These are phyloP conservation scores for Apiotrichum domesticum DNA, from an alignment of 1,284 basidiomycete genomes.

Conservation along the genomic window DNA sequence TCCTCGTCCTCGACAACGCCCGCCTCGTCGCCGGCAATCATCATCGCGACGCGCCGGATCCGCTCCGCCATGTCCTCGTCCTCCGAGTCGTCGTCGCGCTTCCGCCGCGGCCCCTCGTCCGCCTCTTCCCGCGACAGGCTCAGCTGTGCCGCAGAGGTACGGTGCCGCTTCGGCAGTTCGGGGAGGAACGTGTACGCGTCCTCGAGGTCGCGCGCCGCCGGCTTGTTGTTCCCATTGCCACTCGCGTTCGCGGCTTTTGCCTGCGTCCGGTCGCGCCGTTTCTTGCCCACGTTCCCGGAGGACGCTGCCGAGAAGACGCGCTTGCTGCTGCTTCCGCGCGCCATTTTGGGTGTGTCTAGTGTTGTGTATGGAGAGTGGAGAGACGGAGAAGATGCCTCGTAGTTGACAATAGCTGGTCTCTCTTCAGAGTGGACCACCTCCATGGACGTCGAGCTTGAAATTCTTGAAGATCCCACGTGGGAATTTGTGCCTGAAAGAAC, in stretches of 20 bases:
- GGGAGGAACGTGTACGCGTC: slow-evolving; percentile 39
- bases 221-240: too few relatives aligned
- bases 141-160: slow-evolving; percentile 30
- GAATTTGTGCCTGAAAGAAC: slow-evolving; percentile 3
- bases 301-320: slow-evolving; percentile 25
- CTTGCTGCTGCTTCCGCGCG: slow-evolving; percentile 5
- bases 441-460: too few relatives aligned
- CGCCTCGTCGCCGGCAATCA: slow-evolving; percentile 42
- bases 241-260: neutral
- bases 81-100: slow-evolving; percentile 34
- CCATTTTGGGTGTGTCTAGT: slow-evolving; percentile 2
- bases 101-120: slow-evolving; percentile 4
- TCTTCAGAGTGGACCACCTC: neutral
- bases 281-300: slow-evolving; percentile 1
- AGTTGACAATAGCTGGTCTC: too few relatives aligned
- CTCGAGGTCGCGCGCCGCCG: slow-evolving; percentile 10
- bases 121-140: slow-evolving; percentile 25
- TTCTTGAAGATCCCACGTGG: neutral
- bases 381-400: too few relatives aligned
- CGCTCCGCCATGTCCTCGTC: slow-evolving; percentile 36
- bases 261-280: slow-evolving; percentile 2
- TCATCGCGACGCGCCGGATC: slow-evolving; percentile 44
- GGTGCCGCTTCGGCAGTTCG: slow-evolving; percentile 36
- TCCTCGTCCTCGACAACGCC: slow-evolving; percentile 32
- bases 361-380: too few relatives aligned